A percentile compares a stretch with the other conserved stretches of the same genome.
These are phyloP conservation scores for Panicum virgatum DNA, from an alignment of 202 grass and related monocot species.

Conservation along the genomic window DNA sequence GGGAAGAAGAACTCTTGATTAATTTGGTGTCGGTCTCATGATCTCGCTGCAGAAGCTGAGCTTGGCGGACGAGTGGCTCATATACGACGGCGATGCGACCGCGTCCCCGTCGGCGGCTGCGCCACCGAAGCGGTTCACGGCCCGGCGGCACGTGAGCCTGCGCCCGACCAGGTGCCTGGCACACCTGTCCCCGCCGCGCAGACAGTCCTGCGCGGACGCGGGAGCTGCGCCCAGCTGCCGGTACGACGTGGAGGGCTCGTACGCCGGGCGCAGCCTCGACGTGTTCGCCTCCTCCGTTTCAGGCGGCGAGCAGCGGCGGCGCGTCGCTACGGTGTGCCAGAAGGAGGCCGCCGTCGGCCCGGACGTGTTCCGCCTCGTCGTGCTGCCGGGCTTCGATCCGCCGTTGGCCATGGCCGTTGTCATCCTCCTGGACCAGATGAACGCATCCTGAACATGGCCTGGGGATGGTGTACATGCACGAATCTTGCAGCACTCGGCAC, in stretches of 20 bases:
- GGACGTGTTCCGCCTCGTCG: constrained; percentile 79
- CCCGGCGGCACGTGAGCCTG: constrained; percentile 54
- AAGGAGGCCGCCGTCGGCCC: constrained; percentile 68
- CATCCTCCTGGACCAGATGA: constrained; percentile 81
- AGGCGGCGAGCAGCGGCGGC: constrained; percentile 27
- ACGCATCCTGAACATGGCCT: constrained; percentile 28
- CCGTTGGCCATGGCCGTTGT: constrained; percentile 79
- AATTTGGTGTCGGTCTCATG: background rate
- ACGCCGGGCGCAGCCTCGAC: constrained; percentile 54
- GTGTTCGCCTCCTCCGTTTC: constrained; percentile 44
- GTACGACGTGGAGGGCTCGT: constrained; percentile 77
- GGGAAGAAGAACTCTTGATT: background rate
- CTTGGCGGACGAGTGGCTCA: constrained; percentile 62
- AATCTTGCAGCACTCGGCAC: background rate
- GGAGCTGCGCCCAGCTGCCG: background rate
- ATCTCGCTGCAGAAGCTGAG: constrained; percentile 66
- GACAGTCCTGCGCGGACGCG: background rate
- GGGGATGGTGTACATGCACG: background rate
- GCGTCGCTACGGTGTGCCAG: constrained; percentile 52
- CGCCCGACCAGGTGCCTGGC: constrained; percentile 47
- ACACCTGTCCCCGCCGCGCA: constrained; percentile 39
- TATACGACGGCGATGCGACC: constrained; percentile 74
- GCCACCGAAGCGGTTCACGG: constrained; percentile 46
- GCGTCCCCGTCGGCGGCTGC: constrained; percentile 22
- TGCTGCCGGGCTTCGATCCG: constrained; percentile 74